Evolutionary conservation across 345 rosid species (phyloP).

Genomic region (Trapa incisa): DNA sequence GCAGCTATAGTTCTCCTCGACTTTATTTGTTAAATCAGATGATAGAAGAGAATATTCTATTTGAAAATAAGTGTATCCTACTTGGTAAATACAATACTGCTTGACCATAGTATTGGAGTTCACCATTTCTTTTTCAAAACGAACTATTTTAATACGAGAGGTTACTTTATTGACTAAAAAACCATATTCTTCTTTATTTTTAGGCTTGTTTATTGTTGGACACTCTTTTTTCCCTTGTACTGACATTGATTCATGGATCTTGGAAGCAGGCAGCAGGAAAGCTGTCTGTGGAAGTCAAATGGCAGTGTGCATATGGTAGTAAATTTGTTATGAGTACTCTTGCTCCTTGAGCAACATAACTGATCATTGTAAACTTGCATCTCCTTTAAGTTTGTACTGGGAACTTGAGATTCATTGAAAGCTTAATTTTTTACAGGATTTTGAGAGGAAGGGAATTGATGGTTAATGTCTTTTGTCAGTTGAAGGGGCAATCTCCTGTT

Average conservation of each 20-base stretch:
- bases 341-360: not conserved
- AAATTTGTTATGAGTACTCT: not conserved
- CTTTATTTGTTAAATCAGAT: not conserved
- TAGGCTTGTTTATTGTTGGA: not conserved
- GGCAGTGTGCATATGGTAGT: not conserved
- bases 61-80: not conserved
- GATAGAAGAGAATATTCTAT: not conserved
- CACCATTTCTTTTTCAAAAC: not conserved
- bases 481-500: not conserved
- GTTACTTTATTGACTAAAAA: not conserved
- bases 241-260: not conserved
- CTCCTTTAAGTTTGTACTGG: not conserved
- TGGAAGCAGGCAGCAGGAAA: not conserved
- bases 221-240: not conserved
- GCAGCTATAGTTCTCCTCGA: not conserved
- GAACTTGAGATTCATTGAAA: not conserved
- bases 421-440: not conserved
- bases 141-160: not conserved
- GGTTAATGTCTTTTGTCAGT: not conserved
- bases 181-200: not conserved
- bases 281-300: not conserved
- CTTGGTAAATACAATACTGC: not conserved
- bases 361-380: not conserved
- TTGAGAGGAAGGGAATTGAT: not conserved
- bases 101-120: not conserved